A percentile compares a stretch with the other conserved stretches of the same genome.
Evolutionary conservation across 2,329 filamentous ascomycete genomes (phyloP).

Genomic region (Penicillium sp.): DNA sequence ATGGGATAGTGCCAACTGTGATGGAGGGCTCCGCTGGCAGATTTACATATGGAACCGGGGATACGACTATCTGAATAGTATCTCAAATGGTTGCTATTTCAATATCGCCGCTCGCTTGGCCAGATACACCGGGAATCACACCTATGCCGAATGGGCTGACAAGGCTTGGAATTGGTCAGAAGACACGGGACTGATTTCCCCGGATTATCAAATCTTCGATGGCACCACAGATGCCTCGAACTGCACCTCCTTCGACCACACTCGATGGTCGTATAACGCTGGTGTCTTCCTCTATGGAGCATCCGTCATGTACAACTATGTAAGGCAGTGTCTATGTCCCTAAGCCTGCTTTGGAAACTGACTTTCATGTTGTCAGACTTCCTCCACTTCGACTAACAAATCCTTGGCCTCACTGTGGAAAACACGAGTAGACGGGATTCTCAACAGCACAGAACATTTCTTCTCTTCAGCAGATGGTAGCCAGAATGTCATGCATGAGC

Average conservation of each 20-base stretch:
- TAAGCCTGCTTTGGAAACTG: no score
- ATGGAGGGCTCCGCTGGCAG: constrained; percentile 73
- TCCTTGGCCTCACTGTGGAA: constrained; percentile 19
- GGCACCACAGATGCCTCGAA: constrained; percentile 54
- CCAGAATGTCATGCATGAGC: constrained; percentile 56
- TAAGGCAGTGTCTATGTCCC: constrained; percentile 31
- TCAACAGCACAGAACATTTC: constrained; percentile 53
- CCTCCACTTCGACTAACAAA: constrained; percentile 1
- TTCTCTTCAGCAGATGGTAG: constrained; percentile 54
- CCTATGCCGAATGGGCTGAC: constrained; percentile 58
- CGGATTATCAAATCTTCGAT: constrained; percentile 58
- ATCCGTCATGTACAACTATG: constrained; percentile 63
- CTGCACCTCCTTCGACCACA: constrained; percentile 56
- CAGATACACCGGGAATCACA: constrained; percentile 57
- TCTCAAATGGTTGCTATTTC: constrained; percentile 78
- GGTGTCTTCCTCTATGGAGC: constrained; percentile 55
- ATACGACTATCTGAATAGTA: constrained; percentile 75
- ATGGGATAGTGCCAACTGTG: constrained; percentile 64
- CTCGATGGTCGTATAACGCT: constrained; percentile 63
- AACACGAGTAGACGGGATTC: constrained; percentile 52
- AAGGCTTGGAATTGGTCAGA: constrained; percentile 59
- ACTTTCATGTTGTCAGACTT: no score
- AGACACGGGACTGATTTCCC: constrained; percentile 53
- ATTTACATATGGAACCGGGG: constrained; percentile 77
- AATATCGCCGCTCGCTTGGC: constrained; percentile 71